Evolutionary conservation across 805 yeast species (phyloP), one percentile per base, ranked within the genome.

Genomic region (Candida xyloterini): DNA sequence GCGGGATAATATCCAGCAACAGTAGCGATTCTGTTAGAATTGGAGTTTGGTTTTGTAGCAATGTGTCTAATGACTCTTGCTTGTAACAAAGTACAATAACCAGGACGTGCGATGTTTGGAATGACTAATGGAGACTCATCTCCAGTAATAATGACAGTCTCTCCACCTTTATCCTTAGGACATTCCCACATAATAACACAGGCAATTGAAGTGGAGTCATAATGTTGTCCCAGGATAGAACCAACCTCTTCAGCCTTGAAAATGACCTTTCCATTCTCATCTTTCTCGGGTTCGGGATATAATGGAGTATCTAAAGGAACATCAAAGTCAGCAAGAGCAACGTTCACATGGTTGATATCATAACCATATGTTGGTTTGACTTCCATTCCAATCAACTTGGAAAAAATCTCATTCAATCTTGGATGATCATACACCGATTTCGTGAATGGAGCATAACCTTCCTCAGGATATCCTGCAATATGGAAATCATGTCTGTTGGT

Each of bases 401-500:
- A 65, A 30, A 78, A 59, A 38, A 76, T 66, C 40, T 71, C 73
- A 46, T 66, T 52, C 8, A 78, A 68, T 48, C 67, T 65, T 16
- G 79, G 78, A 46, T 72, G 76, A 1, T 63, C 63, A 73, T 78
- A 75, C 10, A 81, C 78, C 5, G 63, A 66, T 41, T 67, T 55
- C 4, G 73, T 68, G 50, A 78, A 78, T 1, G 74, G 79, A n/a
- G 56, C 51, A 20, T 51, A 38, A 20, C 60, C 63, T 31, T 63
- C 64, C 16, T 35, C 43, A 10, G 67, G 69, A 49, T 65, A 72
- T 3, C 84, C 82, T 41, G 82, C 67, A 42, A 76, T 55, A 35
- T 60, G 63, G 47, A 75, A 63, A 54, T 74, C 79, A 49, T 66
- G 46, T 24, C 65, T 49, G 35, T 66, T 63, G 7, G 55, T 48